Conservation (phyloP, 768 basidiomycete genomes). For the Clitopilus passeckerianus region DNA sequence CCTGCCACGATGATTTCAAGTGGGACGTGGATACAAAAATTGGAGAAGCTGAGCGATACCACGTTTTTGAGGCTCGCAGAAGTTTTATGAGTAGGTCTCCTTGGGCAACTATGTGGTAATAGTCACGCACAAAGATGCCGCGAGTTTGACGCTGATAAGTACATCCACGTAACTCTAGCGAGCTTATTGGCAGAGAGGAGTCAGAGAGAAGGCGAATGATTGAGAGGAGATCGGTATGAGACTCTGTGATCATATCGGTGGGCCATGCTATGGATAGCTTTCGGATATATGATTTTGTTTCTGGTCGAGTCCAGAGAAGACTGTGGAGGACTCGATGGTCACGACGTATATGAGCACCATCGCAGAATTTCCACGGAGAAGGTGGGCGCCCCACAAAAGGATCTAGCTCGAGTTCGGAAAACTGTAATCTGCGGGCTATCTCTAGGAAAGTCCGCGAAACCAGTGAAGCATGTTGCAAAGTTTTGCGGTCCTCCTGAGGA, state of each 20-base stretch:
- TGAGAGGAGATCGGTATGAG: neutral
- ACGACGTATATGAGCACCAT: neutral
- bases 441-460: neutral
- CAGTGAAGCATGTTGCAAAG: neutral
- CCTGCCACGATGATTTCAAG: neutral
- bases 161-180: neutral
- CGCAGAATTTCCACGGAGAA: neutral
- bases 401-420: neutral
- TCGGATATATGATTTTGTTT: neutral
- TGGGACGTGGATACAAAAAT: neutral
- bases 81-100: neutral
- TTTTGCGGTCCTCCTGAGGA: neutral
- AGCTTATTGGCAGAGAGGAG: neutral
- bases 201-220: neutral
- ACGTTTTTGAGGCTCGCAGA: neutral
- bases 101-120: neutral
- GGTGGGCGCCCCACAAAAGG: neutral
- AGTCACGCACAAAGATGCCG: neutral
- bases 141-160: neutral
- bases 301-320: neutral
- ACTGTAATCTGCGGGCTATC: neutral
- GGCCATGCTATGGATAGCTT: neutral
- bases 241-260: neutral
- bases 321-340: neutral
- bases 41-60: neutral